Percentiles rank a stretch among this genome's conserved stretches.
Conservation (phyloP, 371 early-diverging fungal species). For the Mycotypha africana region DNA sequence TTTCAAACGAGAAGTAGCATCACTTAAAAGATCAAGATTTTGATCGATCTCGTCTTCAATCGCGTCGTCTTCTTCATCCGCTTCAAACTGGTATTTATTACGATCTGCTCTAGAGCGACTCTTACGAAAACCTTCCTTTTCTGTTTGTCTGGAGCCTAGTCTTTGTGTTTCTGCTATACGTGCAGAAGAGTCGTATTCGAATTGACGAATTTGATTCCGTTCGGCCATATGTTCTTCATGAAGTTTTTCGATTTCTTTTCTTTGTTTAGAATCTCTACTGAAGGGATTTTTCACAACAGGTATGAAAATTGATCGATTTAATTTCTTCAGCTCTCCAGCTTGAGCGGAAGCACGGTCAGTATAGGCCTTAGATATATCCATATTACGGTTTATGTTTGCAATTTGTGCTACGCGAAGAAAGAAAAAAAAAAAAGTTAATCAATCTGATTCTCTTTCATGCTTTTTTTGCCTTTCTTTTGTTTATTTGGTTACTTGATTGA, state of each 20-base stretch:
- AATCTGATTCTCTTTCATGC: too few relatives aligned
- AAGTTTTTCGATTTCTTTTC: slow-evolving; percentile 42
- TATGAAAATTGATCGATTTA: slow-evolving; percentile 77
- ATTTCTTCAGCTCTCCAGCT: slow-evolving; percentile 68
- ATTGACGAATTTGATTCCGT: slow-evolving; percentile 31
- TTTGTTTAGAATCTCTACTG: slow-evolving; percentile 49
- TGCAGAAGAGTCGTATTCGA: slow-evolving; percentile 36
- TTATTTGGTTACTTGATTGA: slow-evolving; percentile 46
- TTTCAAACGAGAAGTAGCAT: slow-evolving; percentile 59
- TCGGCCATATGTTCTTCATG: slow-evolving; percentile 39
- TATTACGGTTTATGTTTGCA: slow-evolving; percentile 60
- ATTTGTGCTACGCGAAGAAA: slow-evolving; percentile 37
- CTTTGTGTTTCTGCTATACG: slow-evolving; percentile 50
- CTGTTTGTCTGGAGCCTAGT: slow-evolving; percentile 36
- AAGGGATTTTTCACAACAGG: slow-evolving; percentile 64
- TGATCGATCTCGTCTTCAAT: slow-evolving; percentile 76
- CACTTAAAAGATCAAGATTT: slow-evolving; percentile 67
- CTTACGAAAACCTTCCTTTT: slow-evolving; percentile 52
- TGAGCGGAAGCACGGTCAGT: slow-evolving; percentile 68
- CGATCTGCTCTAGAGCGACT: slow-evolving; percentile 54
- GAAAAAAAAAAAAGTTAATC: too few relatives aligned
- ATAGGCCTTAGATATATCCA: slow-evolving; percentile 69
- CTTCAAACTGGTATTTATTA: slow-evolving; percentile 59
- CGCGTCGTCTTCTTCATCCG: slow-evolving; percentile 57
- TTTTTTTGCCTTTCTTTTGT: slow-evolving; percentile 14